These are phyloP conservation scores for Lotmaria passim DNA, from an alignment of 208 protist species.

Conservation along the genomic window DNA sequence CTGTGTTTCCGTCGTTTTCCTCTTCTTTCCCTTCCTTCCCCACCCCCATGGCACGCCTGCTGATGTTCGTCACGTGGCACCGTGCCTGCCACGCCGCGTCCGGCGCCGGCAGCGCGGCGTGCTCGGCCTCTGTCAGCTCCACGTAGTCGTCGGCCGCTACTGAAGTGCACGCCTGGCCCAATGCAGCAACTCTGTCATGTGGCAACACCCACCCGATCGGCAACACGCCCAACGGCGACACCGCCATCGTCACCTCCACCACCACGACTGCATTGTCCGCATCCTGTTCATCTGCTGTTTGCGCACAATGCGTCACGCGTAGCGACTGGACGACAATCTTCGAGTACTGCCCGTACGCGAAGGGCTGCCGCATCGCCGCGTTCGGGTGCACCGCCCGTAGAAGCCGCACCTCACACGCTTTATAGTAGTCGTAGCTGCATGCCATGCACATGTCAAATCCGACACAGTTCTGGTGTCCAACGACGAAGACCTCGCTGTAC, in stretches of 20 bases:
- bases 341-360: constrained; percentile 25
- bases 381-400: constrained; percentile 36
- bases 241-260: constrained; percentile 30
- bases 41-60: neutral
- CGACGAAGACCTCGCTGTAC: constrained; percentile 20
- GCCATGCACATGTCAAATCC: constrained; percentile 54
- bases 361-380: constrained; percentile 22
- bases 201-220: constrained; percentile 46
- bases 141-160: constrained; percentile 13
- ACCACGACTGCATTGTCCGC: neutral
- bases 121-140: constrained; percentile 28
- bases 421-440: constrained; percentile 51
- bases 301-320: no score
- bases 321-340: constrained; percentile 30
- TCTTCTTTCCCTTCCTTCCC: neutral
- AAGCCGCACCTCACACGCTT: constrained; percentile 30
- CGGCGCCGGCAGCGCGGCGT: constrained; percentile 23
- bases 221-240: constrained; percentile 33
- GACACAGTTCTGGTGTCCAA: constrained; percentile 22
- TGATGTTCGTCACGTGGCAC: constrained; percentile 24
- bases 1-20: no score
- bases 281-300: no score
- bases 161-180: constrained; percentile 19
- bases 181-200: constrained; percentile 12
- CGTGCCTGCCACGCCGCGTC: constrained; percentile 18